Base-by-base conservation (phyloP, 2,329 filamentous ascomycete genomes). In the Biscogniauxia sp. region DNA sequence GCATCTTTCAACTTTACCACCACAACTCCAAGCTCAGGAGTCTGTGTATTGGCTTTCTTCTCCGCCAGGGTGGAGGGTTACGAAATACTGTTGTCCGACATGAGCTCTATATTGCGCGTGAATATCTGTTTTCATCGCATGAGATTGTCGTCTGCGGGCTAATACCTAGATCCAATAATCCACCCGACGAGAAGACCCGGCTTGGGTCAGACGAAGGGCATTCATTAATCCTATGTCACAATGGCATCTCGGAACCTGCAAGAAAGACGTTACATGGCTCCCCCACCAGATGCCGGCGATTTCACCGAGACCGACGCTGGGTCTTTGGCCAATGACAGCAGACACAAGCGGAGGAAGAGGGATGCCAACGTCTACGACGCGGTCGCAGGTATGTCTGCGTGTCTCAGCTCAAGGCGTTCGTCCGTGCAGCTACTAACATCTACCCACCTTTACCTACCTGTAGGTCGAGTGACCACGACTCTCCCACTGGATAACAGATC, bases 281-380 rank as follows among this genome's bases (percentile, higher is more conserved):
- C 56, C 19, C 63, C 56, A 20, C 63, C 59, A 17, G 65, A 58
- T 25, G 58, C 60, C 19, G 63, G 59, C 59, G 65, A 70, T 49
- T 67, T 52, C 20, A 68, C 63, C 50, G 69, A 61, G 51, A 54
- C 56, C 8, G 63, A 54, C 60, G 20, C 28, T 11, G 51, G 45
- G 13, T 58, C 55, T 8, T 15, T 20, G 28, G 26, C 19, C 11
- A 26, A 23, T 17, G 25, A n/a, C 19, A 7, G 26, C 15, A n/a
- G 25, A 7, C 53, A 26, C 5, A 54, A 37, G 60, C 68, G 66
- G 28, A 65, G 58, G 56, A 70, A 58, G 64, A 65, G 70, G 73
- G 72, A 67, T 53, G 80, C 83, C 50, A 91, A 82, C 20, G 75
- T 93, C 20, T 93, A 89, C 74, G 89, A 93, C 75, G 89, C 88